A percentile compares a stretch with the other conserved stretches of the same genome.
Conservation (phyloP, 2,329 filamentous ascomycete genomes). For the Colletotrichum tamarilloi region DNA sequence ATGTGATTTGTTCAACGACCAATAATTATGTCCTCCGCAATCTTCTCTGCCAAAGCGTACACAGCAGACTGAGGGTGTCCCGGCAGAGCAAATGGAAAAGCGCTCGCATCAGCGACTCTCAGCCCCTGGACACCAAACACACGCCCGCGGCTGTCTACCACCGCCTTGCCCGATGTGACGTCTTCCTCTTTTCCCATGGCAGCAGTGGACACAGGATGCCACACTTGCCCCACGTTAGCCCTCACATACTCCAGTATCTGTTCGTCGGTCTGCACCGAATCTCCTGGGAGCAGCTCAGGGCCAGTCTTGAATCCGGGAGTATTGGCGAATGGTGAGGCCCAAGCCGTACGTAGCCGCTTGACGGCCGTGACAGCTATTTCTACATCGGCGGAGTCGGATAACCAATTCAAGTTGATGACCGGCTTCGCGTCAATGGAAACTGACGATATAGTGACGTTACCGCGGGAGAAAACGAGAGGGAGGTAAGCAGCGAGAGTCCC, state of each 20-base stretch:
- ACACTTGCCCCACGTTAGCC: constrained; percentile 57
- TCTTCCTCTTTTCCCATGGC: constrained; percentile 65
- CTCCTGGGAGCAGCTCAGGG: constrained; percentile 51
- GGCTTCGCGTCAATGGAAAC: constrained; percentile 49
- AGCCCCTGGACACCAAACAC: constrained; percentile 37
- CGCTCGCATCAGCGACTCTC: constrained; percentile 40
- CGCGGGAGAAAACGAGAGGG: constrained; percentile 47
- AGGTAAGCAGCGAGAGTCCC: constrained; percentile 50
- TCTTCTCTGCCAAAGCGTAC: constrained; percentile 40
- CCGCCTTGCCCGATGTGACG: constrained; percentile 54
- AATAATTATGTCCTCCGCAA: constrained; percentile 39
- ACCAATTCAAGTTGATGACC: constrained; percentile 58
- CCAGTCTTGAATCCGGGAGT: constrained; percentile 43
- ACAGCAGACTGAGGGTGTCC: constrained; percentile 40
- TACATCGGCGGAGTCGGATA: constrained; percentile 53
- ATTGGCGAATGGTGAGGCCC: constrained; percentile 41
- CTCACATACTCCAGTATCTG: constrained; percentile 51
- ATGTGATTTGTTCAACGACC: constrained; percentile 47
- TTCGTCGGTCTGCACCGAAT: constrained; percentile 50
- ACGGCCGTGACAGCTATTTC: constrained; percentile 56
- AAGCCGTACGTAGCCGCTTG: constrained; percentile 53
- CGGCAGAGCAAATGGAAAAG: constrained; percentile 41
- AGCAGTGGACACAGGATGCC: constrained; percentile 63
- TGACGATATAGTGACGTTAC: constrained; percentile 54
- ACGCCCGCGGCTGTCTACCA: constrained; percentile 55